Evolutionary conservation across 192 early-diverging fungal genomes (phyloP).

Genomic region (Backusella luteola): DNA sequence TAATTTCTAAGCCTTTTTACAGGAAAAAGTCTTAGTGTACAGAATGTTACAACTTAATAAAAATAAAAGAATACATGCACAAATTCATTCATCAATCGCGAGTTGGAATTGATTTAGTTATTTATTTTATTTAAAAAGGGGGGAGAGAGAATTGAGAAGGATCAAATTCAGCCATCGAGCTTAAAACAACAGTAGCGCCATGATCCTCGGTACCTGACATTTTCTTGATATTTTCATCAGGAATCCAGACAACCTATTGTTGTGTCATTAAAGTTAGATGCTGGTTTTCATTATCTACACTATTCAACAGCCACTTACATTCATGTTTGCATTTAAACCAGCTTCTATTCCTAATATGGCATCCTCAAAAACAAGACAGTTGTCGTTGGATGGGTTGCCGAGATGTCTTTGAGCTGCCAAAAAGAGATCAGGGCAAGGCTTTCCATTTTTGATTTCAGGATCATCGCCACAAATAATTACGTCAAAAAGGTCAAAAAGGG

Average conservation of each 20-base stretch:
- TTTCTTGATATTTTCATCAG: conserved; percentile 62
- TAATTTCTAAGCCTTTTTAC: conserved; percentile 55
- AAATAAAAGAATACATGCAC: not conserved
- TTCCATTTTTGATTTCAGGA: conserved; percentile 69
- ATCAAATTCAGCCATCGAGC: conserved; percentile 65
- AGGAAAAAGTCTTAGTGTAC: not conserved
- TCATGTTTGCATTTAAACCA: conserved; percentile 79
- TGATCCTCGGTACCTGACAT: conserved; percentile 43
- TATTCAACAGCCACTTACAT: conserved; percentile 34
- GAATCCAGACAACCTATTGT: conserved; percentile 78
- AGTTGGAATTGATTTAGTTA: not conserved
- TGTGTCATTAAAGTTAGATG: not conserved
- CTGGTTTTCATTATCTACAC: not conserved
- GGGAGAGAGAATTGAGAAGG: conserved; percentile 36
- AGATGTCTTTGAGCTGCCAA: conserved; percentile 63
- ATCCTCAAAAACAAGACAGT: conserved; percentile 94
- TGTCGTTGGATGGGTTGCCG: conserved; percentile 45
- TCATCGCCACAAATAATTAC: conserved; percentile 89
- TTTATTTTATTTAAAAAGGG: not conserved
- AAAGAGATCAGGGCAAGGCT: conserved; percentile 94
- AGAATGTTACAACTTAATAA: conserved; percentile 11
- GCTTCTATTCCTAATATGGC: conserved; percentile 80
- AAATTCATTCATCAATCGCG: not conserved
- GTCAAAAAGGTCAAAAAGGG: conserved; percentile 80
- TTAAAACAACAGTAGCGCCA: conserved; percentile 56